Evolutionary conservation across 1,139 yeast species (phyloP).

Genomic region (Suhomyces bribrorum): DNA sequence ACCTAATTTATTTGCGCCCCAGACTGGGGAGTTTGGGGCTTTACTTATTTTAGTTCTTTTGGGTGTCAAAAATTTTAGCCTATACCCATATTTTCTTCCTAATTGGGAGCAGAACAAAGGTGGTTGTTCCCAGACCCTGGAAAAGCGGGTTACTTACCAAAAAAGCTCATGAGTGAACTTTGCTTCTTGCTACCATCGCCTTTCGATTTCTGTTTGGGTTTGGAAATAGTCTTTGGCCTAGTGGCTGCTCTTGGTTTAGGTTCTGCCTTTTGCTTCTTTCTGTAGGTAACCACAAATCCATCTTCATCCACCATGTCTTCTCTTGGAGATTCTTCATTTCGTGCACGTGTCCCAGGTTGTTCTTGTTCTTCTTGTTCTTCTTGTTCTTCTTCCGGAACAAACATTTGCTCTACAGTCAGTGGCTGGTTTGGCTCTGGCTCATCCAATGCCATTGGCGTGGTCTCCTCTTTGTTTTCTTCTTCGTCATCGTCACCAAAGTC

Average conservation of each 20-base stretch:
- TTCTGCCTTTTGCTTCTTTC: conserved; percentile 17
- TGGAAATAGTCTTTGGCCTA: conserved; percentile 12
- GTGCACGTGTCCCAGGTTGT: not conserved
- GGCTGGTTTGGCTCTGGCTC: conserved; percentile 3
- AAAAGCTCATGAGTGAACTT: conserved; percentile 43
- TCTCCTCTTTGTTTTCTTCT: conserved; percentile 4
- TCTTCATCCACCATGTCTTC: conserved; percentile 38
- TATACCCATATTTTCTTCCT: not conserved
- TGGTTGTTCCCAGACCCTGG: not conserved
- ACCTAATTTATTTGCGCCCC: no score
- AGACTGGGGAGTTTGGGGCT: no score
- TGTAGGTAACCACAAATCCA: conserved; percentile 39
- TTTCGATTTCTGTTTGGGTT: conserved; percentile 12
- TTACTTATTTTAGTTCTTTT: no score
- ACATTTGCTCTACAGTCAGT: conserved; percentile 12
- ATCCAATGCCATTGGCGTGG: conserved; percentile 1
- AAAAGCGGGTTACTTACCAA: conserved; percentile 28
- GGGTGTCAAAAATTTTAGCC: no score
- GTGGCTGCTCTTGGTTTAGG: conserved; percentile 16
- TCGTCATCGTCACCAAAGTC: conserved; percentile 18
- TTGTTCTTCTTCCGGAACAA: conserved; percentile 14
- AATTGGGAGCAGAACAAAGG: not conserved
- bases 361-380: conserved; percentile 9
- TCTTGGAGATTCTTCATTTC: not conserved
- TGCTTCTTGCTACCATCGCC: conserved; percentile 33